Evolutionary conservation across 164 flowering plant species (phyloP), one percentile per base, ranked within the genome.

Genomic region (Liriodendron chinense): DNA sequence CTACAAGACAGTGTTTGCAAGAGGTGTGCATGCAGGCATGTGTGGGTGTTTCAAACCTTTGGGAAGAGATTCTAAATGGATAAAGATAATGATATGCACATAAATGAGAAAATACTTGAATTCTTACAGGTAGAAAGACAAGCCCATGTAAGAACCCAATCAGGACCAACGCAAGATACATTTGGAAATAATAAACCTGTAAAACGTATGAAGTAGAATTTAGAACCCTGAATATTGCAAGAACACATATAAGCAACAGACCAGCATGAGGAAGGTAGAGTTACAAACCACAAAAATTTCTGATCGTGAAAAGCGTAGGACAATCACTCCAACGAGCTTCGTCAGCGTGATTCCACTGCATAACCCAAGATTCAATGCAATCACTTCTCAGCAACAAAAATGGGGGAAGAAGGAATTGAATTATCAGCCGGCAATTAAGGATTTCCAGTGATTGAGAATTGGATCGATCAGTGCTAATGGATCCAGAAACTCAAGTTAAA

Each of bases 121-220:
- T 67, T 84, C 94, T 90, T 87, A 94, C 96, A 2, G 97, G 98
- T 75, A 92, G 71, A 78, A 92, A 89, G 71, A 94, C 95, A 12
- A 94, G 96, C 22, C 98, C 98, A 47, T 94, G 98, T 82, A 92
- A 81, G 86, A 93, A 94, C 14, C 98, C 97, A 47, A 92, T 88
- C 14, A 94, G 78, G 68, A 94, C 95, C 86, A 94, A 78, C 9
- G 96, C 94, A 76, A 94, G 83, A 85, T 87, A 94, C 97, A 94
- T 91, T 85, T 94, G 91, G 79, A 96, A 96, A 85, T 92, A 96
- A 78, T 96, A 96, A 78, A 96, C 96, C 99, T 93, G 96, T 82
- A 89, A 67, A 76, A 12, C 71, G 21, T 9, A 53, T 25, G 49
- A 16, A 61, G 26, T 26, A 47, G 70, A 20, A 69, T 12, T 67